phyloP scores from a whole-genome alignment of 371 early-diverging fungal genomes.

The Mortierella sp. region DNA sequence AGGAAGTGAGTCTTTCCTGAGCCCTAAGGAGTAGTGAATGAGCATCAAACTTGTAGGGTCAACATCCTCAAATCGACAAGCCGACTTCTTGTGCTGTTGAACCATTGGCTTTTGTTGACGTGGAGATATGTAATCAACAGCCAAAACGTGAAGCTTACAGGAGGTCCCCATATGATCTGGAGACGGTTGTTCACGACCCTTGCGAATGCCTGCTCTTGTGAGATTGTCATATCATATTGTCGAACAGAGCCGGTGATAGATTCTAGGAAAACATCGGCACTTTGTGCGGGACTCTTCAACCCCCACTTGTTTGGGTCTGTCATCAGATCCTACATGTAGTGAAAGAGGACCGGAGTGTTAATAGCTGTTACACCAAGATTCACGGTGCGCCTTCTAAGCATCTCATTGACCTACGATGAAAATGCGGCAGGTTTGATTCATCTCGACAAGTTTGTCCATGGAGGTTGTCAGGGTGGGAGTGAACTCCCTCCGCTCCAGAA shows the following conservation, averaged over 20 bases:
- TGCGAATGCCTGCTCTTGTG: constrained; percentile 61
- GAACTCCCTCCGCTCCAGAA: constrained; percentile 39
- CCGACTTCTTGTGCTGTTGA: too few species aligned
- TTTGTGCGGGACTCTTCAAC: constrained; percentile 15
- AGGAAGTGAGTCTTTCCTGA: constrained; percentile 71
- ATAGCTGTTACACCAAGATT: not conserved
- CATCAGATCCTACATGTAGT: constrained; percentile 26
- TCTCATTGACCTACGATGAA: constrained; percentile 22
- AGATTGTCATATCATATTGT: constrained; percentile 63
- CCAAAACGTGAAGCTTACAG: constrained; percentile 48
- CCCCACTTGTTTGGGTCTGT: constrained; percentile 54
- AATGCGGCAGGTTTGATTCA: constrained; percentile 19
- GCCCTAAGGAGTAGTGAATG: constrained; percentile 53
- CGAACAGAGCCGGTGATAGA: constrained; percentile 51
- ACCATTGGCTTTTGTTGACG: too few species aligned
- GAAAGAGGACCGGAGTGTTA: not conserved
- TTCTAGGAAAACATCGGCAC: constrained; percentile 35
- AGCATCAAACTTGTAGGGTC: not conserved
- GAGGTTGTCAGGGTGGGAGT: constrained; percentile 22
- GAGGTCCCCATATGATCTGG: constrained; percentile 71
- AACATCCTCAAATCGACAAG: too few species aligned
- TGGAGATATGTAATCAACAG: not conserved
- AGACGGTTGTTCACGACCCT: constrained; percentile 54
- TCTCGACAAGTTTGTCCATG: constrained; percentile 24
- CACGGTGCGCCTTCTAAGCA: too few species aligned